Base-by-base conservation (phyloP, 306 rosid species). In the Prunus mume region DNA sequence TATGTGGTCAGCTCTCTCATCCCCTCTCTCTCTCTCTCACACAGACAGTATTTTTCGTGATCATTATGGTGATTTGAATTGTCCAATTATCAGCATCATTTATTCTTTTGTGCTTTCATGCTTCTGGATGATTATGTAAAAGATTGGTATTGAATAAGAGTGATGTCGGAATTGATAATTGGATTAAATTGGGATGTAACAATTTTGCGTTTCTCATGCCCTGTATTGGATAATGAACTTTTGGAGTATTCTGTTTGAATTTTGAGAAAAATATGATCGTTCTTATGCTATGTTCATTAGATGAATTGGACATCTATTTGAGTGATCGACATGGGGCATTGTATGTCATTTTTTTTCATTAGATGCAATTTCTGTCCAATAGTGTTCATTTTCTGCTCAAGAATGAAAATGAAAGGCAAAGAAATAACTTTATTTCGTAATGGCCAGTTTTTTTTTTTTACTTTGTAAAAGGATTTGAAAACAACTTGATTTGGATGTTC, bases 1-100 rank as follows among this genome's bases (percentile, higher is more conserved):
- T 96, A 75, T 87, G 97, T 9, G 98, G 99, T 96, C 15, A 66
- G 86, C 85, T 62, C 22, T 70, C 52, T 69, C 30, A 12, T 51
- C 76, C 11, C 57, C 41, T 5, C 83, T 57, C 17, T 70, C 52
- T 69, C 30, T 9, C 46, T 73, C 11, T 41, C 15, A 13, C n/a
- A n/a, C n/a, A n/a, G n/a, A n/a, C 47, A 3, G 34, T 54, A 13
- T 65, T 15, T 3, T 9, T 46, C 17, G 12, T 54, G 0, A 28
- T 62, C 1, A 11, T 30, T 41, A 43, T 51, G 63, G 43, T 49
- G 2, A 56, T 56, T 27, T 63, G 61, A 24, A 46, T 76, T 47
- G 24, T 50, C 22, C 5, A 30, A 75, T 79, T 74, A 12, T 22
- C 17, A 27, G 19, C 50, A 11, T 34, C 25, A 3, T 34, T 47